Percentiles rank a stretch among this genome's conserved stretches.
Conservation (phyloP, 1,284 basidiomycete genomes). For the Leccinum angustisporum region DNA sequence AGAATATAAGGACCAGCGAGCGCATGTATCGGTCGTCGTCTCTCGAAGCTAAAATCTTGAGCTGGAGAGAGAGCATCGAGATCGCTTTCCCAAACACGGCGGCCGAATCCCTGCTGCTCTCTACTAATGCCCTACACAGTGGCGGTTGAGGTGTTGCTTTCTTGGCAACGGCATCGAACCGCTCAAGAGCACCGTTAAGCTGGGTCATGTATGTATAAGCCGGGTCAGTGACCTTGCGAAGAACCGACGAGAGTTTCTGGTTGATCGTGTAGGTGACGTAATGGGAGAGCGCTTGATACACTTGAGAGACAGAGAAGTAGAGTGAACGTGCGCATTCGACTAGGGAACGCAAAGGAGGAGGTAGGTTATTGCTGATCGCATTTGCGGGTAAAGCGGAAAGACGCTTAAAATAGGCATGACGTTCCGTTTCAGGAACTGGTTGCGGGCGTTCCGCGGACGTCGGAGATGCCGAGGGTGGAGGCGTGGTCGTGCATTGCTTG, state of each 20-base stretch:
- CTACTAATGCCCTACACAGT: slow-evolving; percentile 79
- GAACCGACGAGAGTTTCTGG: slow-evolving; percentile 80
- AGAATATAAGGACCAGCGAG: slow-evolving; percentile 85
- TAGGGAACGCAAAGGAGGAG: slow-evolving; percentile 70
- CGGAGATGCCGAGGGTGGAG: slow-evolving; percentile 44
- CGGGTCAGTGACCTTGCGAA: slow-evolving; percentile 84
- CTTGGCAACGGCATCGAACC: slow-evolving; percentile 85
- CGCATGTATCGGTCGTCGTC: slow-evolving; percentile 89
- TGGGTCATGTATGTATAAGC: slow-evolving; percentile 82
- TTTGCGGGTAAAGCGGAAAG: slow-evolving; percentile 72
- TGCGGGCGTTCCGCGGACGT: slow-evolving; percentile 41
- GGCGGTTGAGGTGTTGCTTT: slow-evolving; percentile 67
- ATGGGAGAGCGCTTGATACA: slow-evolving; percentile 88
- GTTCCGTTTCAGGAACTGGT: slow-evolving; percentile 72
- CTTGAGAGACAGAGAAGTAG: slow-evolving; percentile 90
- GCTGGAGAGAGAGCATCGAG: slow-evolving; percentile 78
- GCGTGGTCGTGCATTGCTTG: slow-evolving; percentile 37
- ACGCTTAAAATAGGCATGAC: slow-evolving; percentile 92
- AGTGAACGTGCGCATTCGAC: slow-evolving; percentile 90
- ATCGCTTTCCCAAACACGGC: slow-evolving; percentile 86
- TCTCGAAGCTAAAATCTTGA: slow-evolving; percentile 71
- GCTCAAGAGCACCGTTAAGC: slow-evolving; percentile 88
- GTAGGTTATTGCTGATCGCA: slow-evolving; percentile 65
- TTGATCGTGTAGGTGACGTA: slow-evolving; percentile 86
- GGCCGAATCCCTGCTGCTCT: slow-evolving; percentile 85